Conservation (phyloP, 2,329 filamentous ascomycete genomes). For the Daldinia eschscholtzii region DNA sequence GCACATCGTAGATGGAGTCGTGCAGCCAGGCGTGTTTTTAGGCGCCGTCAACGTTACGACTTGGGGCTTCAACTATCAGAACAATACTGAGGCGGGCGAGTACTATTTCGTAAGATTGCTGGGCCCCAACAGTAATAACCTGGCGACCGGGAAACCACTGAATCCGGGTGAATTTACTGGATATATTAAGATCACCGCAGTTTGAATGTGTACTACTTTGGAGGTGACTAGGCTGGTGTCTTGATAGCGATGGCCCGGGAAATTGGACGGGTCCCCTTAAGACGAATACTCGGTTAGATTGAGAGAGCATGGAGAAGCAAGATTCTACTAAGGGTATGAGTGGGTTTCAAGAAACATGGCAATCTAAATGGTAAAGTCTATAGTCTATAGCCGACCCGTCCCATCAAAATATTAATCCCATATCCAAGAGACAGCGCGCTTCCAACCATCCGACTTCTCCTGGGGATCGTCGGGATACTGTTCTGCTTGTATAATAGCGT, state of each 20-base stretch:
- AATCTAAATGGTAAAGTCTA: neutral
- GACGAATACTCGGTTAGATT: neutral
- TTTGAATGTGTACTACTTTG: slow-evolving; percentile 11
- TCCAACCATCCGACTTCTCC: slow-evolving; percentile 47
- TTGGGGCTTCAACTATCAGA: slow-evolving; percentile 47
- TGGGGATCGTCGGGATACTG: slow-evolving; percentile 51
- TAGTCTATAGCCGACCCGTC: neutral
- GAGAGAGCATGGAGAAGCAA: neutral
- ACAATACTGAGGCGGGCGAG: slow-evolving; percentile 41
- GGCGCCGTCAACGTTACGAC: slow-evolving; percentile 41
- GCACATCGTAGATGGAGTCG: slow-evolving; percentile 38
- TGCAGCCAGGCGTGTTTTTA: slow-evolving; percentile 38
- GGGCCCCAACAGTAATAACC: slow-evolving; percentile 41
- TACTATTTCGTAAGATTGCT: slow-evolving; percentile 44
- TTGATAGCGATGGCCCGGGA: too few species aligned
- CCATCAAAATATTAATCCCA: slow-evolving; percentile 49
- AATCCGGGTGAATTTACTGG: slow-evolving; percentile 42
- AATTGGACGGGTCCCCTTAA: neutral
- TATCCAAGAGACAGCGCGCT: slow-evolving; percentile 54
- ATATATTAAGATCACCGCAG: slow-evolving; percentile 37
- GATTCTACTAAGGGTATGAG: neutral
- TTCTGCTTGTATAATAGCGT: slow-evolving; percentile 64
- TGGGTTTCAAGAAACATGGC: neutral
- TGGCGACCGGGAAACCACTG: slow-evolving; percentile 41
- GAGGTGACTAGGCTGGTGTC: neutral